Evolutionary conservation across 2,329 filamentous ascomycete species (phyloP).

Genomic region (Phyllosticta capitalensis): DNA sequence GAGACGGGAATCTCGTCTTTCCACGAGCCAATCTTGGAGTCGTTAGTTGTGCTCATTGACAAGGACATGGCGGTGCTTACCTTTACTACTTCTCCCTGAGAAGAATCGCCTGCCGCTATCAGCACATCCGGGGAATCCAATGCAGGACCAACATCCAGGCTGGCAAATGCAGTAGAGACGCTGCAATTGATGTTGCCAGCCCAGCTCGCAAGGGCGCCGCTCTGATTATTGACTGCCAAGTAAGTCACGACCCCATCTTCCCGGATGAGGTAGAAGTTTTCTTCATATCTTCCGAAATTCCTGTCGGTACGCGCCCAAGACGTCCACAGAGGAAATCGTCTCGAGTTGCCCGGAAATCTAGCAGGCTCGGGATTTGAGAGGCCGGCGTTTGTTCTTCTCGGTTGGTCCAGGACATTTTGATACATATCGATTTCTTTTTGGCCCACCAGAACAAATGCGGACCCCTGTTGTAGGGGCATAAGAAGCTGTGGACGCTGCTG

Average conservation of each 20-base stretch:
- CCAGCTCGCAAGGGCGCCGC: constrained; percentile 31
- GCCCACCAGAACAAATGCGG: constrained; percentile 33
- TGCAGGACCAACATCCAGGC: constrained; percentile 45
- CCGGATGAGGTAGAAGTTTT: constrained; percentile 75
- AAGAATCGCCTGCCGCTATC: constrained; percentile 67
- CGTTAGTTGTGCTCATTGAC: background rate
- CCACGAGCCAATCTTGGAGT: constrained; percentile 8
- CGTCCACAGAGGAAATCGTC: constrained; percentile 56
- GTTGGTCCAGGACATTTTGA: constrained; percentile 30
- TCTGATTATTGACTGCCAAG: constrained; percentile 52
- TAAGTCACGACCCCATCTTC: constrained; percentile 78
- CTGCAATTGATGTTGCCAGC: constrained; percentile 56
- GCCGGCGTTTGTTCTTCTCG: constrained; percentile 15
- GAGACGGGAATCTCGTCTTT: constrained; percentile 6
- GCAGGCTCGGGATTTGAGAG: constrained; percentile 29
- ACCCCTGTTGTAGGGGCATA: constrained; percentile 30
- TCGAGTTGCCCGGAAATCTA: constrained; percentile 33
- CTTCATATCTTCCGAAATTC: constrained; percentile 47
- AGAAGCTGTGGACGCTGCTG: constrained; percentile 28
- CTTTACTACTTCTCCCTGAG: constrained; percentile 67
- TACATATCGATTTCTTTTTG: constrained; percentile 28
- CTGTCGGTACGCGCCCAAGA: constrained; percentile 75
- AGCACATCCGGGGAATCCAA: constrained; percentile 65
- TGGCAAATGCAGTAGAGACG: constrained; percentile 74
- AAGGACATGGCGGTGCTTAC: constrained; percentile 33